phyloP scores from a whole-genome alignment of 495 filamentous ascomycete genomes.

The Apiosordaria backusii region DNA sequence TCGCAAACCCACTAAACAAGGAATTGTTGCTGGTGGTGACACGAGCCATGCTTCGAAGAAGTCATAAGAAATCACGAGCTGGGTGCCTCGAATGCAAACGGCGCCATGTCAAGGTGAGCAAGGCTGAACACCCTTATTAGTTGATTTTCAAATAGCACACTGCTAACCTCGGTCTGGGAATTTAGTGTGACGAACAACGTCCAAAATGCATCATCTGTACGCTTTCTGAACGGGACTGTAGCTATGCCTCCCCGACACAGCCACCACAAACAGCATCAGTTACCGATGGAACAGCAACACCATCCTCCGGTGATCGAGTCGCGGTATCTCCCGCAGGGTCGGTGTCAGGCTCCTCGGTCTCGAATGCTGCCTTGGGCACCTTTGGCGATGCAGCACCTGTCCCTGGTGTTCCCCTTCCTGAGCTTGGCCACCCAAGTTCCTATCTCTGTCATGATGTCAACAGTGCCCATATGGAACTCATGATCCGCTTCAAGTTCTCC shows the following conservation, averaged over 20 bases:
- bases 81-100: slow-evolving; percentile 41
- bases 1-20: not conserved
- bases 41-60: slow-evolving; percentile 34
- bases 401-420: slow-evolving; percentile 19
- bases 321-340: slow-evolving; percentile 3
- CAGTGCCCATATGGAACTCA: slow-evolving; percentile 37
- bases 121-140: no score
- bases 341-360: not conserved
- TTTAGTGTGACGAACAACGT: slow-evolving; percentile 36
- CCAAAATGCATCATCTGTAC: slow-evolving; percentile 36
- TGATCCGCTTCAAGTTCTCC: slow-evolving; percentile 31
- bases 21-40: not conserved
- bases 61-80: slow-evolving; percentile 37
- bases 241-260: slow-evolving; percentile 20
- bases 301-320: not conserved
- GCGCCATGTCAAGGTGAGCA: slow-evolving; percentile 38
- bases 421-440: slow-evolving; percentile 13
- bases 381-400: slow-evolving; percentile 13
- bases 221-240: slow-evolving; percentile 33
- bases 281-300: not conserved
- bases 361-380: not conserved
- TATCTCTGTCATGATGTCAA: slow-evolving; percentile 27
- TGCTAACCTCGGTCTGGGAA: not conserved
- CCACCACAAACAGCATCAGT: not conserved
- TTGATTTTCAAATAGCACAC: not conserved